Conservation (phyloP, 2,329 filamentous ascomycete species). For the Neopestalotiopsis rosae region DNA sequence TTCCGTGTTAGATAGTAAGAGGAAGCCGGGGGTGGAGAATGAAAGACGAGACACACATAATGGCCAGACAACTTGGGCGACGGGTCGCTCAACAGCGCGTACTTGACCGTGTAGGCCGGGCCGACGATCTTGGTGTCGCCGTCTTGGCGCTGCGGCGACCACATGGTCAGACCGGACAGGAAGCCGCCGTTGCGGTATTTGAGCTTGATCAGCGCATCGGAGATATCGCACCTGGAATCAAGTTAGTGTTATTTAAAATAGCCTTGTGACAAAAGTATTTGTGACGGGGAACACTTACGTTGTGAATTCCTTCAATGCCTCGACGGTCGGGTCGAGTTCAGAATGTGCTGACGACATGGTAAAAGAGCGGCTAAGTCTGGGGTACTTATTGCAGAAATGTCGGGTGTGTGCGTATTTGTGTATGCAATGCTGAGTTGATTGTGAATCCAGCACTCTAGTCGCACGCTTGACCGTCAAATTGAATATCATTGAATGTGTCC, state of each 20-base stretch:
- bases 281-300: conserved; percentile 28
- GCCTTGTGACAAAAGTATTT: not conserved
- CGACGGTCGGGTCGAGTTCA: conserved; percentile 34
- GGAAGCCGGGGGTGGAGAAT: not conserved
- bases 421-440: too few relatives aligned
- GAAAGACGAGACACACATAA: conserved; percentile 44
- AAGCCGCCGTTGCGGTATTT: conserved; percentile 56
- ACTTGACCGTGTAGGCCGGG: conserved; percentile 60
- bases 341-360: not conserved
- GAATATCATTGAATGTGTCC: too few relatives aligned
- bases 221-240: conserved; percentile 49
- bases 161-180: conserved; percentile 58
- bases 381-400: not conserved
- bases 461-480: too few relatives aligned
- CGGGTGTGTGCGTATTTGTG: not conserved
- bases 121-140: conserved; percentile 59
- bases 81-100: conserved; percentile 51
- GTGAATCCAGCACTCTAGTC: too few relatives aligned
- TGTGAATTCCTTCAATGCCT: conserved; percentile 38
- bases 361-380: not conserved
- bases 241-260: not conserved
- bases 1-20: not conserved
- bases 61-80: conserved; percentile 50
- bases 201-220: conserved; percentile 57
- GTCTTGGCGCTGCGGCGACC: conserved; percentile 56